These are phyloP conservation scores for Sporothrix inflata DNA, from an alignment of 2,329 filamentous ascomycete species.

Conservation along the genomic window DNA sequence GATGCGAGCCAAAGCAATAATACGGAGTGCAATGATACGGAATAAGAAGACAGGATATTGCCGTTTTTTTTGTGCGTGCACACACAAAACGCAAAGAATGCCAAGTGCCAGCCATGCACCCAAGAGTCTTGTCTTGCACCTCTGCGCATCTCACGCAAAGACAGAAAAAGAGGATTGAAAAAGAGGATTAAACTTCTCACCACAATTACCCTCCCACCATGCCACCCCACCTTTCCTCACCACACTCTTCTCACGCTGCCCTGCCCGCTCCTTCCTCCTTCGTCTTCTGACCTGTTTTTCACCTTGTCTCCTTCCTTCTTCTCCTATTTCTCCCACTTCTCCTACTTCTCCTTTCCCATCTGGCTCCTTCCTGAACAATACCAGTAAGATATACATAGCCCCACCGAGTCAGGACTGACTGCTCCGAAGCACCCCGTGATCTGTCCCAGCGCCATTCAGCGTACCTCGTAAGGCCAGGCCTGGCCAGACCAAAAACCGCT, in stretches of 20 bases:
- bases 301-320: background rate
- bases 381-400: background rate
- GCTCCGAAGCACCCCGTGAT: background rate
- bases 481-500: no score
- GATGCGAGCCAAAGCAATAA: background rate
- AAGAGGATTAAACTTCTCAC: slow-evolving; percentile 20
- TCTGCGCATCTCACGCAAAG: background rate
- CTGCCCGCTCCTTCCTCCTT: slow-evolving; percentile 12
- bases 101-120: slow-evolving; percentile 17
- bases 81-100: no score
- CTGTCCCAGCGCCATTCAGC: no score
- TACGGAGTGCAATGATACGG: background rate
- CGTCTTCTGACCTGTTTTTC: background rate
- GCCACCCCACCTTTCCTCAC: background rate
- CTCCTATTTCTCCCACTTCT: background rate
- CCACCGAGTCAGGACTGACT: background rate
- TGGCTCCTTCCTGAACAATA: background rate
- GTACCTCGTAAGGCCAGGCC: background rate
- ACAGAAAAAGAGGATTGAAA: background rate
- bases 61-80: background rate
- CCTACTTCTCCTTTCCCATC: background rate
- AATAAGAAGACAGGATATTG: background rate
- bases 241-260: background rate
- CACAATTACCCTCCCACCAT: background rate
- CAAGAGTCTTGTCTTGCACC: slow-evolving; percentile 7